Base-by-base conservation (phyloP, 2,329 filamentous ascomycete genomes). In the Colletotrichum nymphaeae region DNA sequence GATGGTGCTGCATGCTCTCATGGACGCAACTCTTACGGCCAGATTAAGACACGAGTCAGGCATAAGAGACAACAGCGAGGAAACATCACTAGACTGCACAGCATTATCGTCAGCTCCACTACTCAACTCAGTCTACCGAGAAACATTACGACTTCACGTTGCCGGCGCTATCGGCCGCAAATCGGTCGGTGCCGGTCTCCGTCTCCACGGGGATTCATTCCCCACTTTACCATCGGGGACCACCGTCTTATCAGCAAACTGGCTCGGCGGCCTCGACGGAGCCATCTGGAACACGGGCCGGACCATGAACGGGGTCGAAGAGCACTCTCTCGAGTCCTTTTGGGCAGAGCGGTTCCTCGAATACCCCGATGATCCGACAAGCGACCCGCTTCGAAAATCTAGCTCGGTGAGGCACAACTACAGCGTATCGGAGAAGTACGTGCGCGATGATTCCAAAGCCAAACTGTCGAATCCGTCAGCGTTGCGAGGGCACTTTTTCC, bases 281-380 rank as follows among this genome's bases (percentile, higher is more conserved):
- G 12, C 49, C 12, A 52, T 74, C 24, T 74, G 72, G 72, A 72
- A 74, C 11, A 53, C 63, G 8, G 68, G 63, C 11, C 3, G 8
- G 1, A 14, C 26, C 2, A 16, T 49, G 2, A 12, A 67, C 28
- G 52, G 72, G 5, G 52, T 42, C 11, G 12, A 49, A 1, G 52
- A 59, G 26, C 49, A 74, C 16, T 30, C 76, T 11, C 52, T 75
- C 3, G 28, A 66, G 4, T 32, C 64, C 11, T 75, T 77, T 24
- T 77, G 76, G 76, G 66, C 75, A 1, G 76, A 77, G 52, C 63
- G 76, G 1, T 76, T 76, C 46, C 52, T 77, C 4, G 62, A 64
- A 9, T 75, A 77, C 37, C 66, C 73, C 4, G 74, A 73, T 5
- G 71, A 77, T 24, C 73, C 73, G 2, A 3, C n/a, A 1, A 76